A percentile compares a stretch with the other conserved stretches of the same genome.
Conservation (phyloP, 495 filamentous ascomycete genomes). For the Aspergillus sparsus region DNA sequence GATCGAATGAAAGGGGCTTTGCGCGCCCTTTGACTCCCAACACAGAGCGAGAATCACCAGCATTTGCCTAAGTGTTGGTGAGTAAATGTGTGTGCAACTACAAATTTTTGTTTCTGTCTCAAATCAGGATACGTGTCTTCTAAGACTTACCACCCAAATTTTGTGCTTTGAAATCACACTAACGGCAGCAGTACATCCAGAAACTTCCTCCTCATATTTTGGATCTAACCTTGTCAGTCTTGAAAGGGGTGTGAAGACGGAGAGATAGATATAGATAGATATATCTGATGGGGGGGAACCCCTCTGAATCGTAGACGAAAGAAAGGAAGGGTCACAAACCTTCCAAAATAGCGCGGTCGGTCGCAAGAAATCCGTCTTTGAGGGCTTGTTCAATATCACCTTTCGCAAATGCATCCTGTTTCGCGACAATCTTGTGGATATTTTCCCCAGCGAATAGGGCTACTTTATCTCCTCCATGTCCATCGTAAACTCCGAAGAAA, state of each 20-base stretch:
- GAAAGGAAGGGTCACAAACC: slow-evolving; percentile 54
- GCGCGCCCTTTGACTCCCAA: slow-evolving; percentile 94
- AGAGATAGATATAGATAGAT: neutral
- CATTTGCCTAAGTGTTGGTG: slow-evolving; percentile 70
- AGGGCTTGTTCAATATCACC: slow-evolving; percentile 93
- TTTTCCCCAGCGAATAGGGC: slow-evolving; percentile 90
- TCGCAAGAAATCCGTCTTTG: slow-evolving; percentile 96
- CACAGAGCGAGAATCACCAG: slow-evolving; percentile 92
- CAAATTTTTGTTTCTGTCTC: too few species aligned
- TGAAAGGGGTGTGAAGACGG: neutral
- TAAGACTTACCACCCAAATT: slow-evolving; percentile 82
- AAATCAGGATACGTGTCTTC: neutral
- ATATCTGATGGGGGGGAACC: slow-evolving; percentile 5
- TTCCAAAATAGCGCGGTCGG: slow-evolving; percentile 91
- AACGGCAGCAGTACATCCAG: slow-evolving; percentile 93
- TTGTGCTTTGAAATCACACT: slow-evolving; percentile 84
- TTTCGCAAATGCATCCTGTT: slow-evolving; percentile 88
- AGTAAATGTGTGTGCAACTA: neutral
- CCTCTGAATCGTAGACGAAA: neutral
- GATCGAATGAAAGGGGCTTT: slow-evolving; percentile 95
- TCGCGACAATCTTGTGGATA: slow-evolving; percentile 89
- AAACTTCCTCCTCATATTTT: slow-evolving; percentile 95
- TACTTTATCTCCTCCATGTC: slow-evolving; percentile 95
- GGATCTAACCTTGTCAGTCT: slow-evolving; percentile 64
- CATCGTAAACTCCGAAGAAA: slow-evolving; percentile 98